A percentile compares a stretch with the other conserved stretches of the same genome.
Conservation (phyloP, 2,329 filamentous ascomycete genomes). For the Fusarium marasasianum region DNA sequence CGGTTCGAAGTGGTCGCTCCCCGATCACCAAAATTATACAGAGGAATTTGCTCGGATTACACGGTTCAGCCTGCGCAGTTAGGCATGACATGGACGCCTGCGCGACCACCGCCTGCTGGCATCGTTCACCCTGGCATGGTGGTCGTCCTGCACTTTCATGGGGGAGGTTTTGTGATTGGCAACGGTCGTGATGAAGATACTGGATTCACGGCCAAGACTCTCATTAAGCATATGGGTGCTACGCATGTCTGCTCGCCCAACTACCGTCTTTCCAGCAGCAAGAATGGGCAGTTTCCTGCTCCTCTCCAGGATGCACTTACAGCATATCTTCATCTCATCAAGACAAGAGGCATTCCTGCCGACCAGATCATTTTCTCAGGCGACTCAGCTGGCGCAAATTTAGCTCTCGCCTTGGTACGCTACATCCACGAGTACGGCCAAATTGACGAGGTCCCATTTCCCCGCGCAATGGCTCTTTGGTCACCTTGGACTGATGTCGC, state of each 20-base stretch:
- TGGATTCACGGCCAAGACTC: constrained; percentile 16
- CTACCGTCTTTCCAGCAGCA: constrained; percentile 31
- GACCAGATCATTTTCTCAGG: constrained; percentile 29
- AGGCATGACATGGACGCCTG: constrained; percentile 37
- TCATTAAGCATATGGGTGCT: constrained; percentile 28
- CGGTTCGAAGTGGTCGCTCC: constrained; percentile 29
- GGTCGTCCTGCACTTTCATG: constrained; percentile 32
- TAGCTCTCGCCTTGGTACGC: constrained; percentile 27
- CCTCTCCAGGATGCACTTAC: constrained; percentile 35
- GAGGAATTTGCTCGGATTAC: constrained; percentile 10
- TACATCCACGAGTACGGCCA: constrained; percentile 31
- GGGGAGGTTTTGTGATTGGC: constrained; percentile 33
- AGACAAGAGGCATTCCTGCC: constrained; percentile 16
- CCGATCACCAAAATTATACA: constrained; percentile 26
- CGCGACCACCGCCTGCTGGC: constrained; percentile 19
- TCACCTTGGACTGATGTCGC: constrained; percentile 35
- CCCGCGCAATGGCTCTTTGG: constrained; percentile 30
- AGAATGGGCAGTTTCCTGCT: constrained; percentile 29
- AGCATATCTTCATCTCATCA: constrained; percentile 19
- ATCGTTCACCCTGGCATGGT: constrained; percentile 11
- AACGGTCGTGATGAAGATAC: constrained; percentile 36
- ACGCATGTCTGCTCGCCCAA: constrained; percentile 38
- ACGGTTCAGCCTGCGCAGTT: constrained; percentile 9
- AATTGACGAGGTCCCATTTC: constrained; percentile 20
- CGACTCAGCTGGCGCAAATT: constrained; percentile 33